Evolutionary conservation across 345 rosid genomes (phyloP).

Genomic region (Ceriops zippeliana): DNA sequence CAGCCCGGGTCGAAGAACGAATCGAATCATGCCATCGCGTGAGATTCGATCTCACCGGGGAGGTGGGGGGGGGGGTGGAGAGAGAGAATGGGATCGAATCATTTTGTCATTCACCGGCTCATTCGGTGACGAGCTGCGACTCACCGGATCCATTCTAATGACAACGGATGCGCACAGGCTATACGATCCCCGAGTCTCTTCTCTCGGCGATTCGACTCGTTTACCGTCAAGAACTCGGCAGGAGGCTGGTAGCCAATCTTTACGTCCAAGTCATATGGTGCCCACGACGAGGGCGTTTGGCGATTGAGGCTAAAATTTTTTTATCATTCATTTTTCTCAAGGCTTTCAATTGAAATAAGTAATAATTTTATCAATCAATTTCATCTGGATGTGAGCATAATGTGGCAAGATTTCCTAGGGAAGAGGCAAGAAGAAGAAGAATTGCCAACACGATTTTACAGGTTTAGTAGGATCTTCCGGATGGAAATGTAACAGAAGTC

Average conservation of each 20-base stretch:
- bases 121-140: slow-evolving; percentile 22
- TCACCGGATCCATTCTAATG: not conserved
- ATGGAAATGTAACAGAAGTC: slow-evolving; percentile 4
- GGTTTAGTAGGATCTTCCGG: not conserved
- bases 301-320: too few relatives aligned
- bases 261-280: slow-evolving; percentile 20
- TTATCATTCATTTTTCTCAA: too few relatives aligned
- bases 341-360: too few relatives aligned
- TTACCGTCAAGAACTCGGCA: slow-evolving; percentile 29
- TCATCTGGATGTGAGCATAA: too few relatives aligned
- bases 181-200: slow-evolving; percentile 45
- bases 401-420: too few relatives aligned
- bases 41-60: too few relatives aligned
- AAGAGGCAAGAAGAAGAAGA: not conserved
- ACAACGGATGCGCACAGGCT: slow-evolving; percentile 22
- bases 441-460: not conserved
- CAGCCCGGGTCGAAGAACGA: too few relatives aligned
- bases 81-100: slow-evolving; percentile 4
- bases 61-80: too few relatives aligned
- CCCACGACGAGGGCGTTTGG: too few relatives aligned
- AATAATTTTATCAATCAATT: too few relatives aligned
- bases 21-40: too few relatives aligned
- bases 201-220: slow-evolving; percentile 47
- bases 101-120: slow-evolving; percentile 35
- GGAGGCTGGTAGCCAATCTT: slow-evolving; percentile 33